Evolutionary conservation across 306 rosid species (phyloP), one percentile per base, ranked within the genome.

Genomic region (Canavalia ensiformis): DNA sequence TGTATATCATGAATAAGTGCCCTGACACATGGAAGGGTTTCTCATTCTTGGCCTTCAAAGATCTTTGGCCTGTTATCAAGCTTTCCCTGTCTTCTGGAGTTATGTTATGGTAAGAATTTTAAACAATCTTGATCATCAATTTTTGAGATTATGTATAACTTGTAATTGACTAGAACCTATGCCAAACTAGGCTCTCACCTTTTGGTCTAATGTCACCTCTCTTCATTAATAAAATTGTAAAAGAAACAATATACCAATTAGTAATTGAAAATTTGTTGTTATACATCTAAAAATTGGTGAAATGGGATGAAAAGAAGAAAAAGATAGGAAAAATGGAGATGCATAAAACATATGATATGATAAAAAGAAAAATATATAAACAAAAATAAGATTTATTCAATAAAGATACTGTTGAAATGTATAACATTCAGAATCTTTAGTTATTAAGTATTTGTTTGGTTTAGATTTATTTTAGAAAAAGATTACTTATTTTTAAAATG

Each of bases 11-110:
- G 35, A 76, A 54, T n/a, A 86, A 87, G 8, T 87, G 94, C 76
- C 88, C 88, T n/a, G 78, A 85, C 11, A 88, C 94, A 8, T 90
- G 94, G 92, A 88, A 82, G 28, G 92, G 92, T 49, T 90, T 90
- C 85, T 76, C 92, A 1, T 76, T 65, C 58, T 77, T 85, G 52
- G 94, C 94, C 10, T 88, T 88, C 78, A 90, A 80, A 37, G 91
- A 88, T 80, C 89, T 90, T 28, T 82, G 88, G 87, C 87, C 86
- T 66, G 88, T 90, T 54, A 4, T 84, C 78, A 88, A 90, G 85
- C 89, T 90, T 56, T 90, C 94, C 10, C 0, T 90, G 28, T 87
- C 92, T 34, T 88, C 94, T 66, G 94, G 94, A 13, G 89, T 56
- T 34, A 89, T 89, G 94, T 62, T 89, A 50, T 90, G 94, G 94